phyloP scores from a whole-genome alignment of 148 eudicot genomes.

The Salicornia ramosissima region DNA sequence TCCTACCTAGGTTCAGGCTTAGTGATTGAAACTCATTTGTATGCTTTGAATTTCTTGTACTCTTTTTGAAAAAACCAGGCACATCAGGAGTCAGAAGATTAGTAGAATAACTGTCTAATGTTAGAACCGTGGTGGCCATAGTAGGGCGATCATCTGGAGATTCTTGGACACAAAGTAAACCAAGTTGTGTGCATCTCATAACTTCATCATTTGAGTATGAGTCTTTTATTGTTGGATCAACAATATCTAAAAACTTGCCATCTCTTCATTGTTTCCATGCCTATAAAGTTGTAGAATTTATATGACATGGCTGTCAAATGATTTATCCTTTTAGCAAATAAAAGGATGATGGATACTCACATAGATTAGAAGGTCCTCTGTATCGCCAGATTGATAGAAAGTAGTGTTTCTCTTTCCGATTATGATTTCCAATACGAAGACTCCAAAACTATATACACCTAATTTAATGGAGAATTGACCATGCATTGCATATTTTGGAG shows the following conservation, averaged over 20 bases:
- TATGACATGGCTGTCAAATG: too few relatives aligned
- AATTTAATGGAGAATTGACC: conserved; percentile 38
- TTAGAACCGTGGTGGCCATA: conserved; percentile 31
- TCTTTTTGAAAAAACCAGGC: conserved; percentile 25
- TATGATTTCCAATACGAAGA: conserved; percentile 34
- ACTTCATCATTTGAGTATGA: conserved; percentile 29
- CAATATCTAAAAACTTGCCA: conserved; percentile 21
- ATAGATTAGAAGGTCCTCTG: conserved; percentile 31
- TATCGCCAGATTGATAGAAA: conserved; percentile 8
- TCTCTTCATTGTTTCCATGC: conserved; percentile 40
- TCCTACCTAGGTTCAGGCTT: conserved; percentile 17
- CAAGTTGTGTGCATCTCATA: conserved; percentile 37
- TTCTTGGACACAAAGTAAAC: conserved; percentile 45
- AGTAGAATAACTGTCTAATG: conserved; percentile 21
- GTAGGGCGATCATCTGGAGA: conserved; percentile 28
- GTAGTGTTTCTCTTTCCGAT: conserved; percentile 32
- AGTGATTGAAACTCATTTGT: conserved; percentile 17
- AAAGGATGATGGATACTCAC: conserved; percentile 30
- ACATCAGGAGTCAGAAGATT: conserved; percentile 28
- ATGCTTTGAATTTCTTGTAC: not conserved
- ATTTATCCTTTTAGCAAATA: too few relatives aligned
- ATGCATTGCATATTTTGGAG: conserved; percentile 38
- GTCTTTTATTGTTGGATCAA: conserved; percentile 24
- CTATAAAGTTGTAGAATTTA: not conserved
- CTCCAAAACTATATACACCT: conserved; percentile 45